Percentiles rank a stretch among this genome's conserved stretches.
Conservation (phyloP, 768 basidiomycete species). For the Kondoa subrosea region DNA sequence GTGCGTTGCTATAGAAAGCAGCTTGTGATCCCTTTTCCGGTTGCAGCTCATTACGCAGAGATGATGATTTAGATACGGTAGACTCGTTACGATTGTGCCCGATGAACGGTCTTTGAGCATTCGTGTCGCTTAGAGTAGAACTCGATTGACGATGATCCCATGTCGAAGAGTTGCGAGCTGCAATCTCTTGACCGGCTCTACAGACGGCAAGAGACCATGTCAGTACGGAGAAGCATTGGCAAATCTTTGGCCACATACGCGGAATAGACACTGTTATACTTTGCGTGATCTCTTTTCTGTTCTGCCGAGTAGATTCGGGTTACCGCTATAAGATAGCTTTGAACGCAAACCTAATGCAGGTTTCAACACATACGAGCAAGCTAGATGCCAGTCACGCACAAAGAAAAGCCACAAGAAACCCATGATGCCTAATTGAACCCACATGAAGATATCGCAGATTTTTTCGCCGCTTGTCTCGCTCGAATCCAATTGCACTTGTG, state of each 20-base stretch:
- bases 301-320: constrained; percentile 13
- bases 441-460: constrained; percentile 76
- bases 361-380: too few relatives aligned
- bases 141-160: constrained; percentile 9
- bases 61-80: constrained; percentile 14
- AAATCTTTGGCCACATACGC: neutral
- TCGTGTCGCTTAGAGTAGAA: constrained; percentile 1
- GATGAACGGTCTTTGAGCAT: constrained; percentile 3
- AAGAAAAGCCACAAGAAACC: constrained; percentile 68
- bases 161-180: constrained; percentile 10
- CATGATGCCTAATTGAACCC: constrained; percentile 86
- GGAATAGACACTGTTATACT: constrained; percentile 8
- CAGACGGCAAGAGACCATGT: constrained; percentile 2
- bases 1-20: neutral
- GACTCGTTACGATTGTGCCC: constrained; percentile 11
- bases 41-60: constrained; percentile 16
- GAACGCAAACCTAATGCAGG: too few relatives aligned
- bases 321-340: constrained; percentile 16
- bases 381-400: too few relatives aligned
- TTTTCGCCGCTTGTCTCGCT: constrained; percentile 32
- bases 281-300: constrained; percentile 5
- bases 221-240: neutral
- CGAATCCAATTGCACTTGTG: constrained; percentile 26
- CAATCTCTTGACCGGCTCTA: constrained; percentile 14
- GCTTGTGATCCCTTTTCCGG: constrained; percentile 1